Evolutionary conservation across 139 green algal species (phyloP).

Genomic region (Edaphochlamys debaryana): DNA sequence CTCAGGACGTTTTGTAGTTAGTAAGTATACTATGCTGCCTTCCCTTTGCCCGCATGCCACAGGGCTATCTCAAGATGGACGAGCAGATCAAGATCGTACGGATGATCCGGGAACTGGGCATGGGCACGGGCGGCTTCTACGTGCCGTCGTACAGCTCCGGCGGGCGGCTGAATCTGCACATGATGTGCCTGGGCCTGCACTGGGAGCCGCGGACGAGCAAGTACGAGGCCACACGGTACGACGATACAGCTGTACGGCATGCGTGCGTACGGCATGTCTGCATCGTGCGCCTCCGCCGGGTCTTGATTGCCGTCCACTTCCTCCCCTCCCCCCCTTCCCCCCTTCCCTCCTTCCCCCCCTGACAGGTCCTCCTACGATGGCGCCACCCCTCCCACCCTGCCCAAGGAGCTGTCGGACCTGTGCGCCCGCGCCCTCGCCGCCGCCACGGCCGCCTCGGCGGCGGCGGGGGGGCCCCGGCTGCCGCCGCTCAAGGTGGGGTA

Average conservation of each 20-base stretch:
- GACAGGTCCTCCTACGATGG: slow-evolving; percentile 59
- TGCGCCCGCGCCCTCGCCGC: slow-evolving; percentile 5
- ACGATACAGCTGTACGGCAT: not conserved
- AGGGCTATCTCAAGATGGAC: slow-evolving; percentile 57
- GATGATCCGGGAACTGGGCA: slow-evolving; percentile 52
- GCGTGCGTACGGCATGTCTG: not conserved
- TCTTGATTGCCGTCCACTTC: too few relatives aligned
- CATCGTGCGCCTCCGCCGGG: not conserved
- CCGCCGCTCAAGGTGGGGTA: not conserved
- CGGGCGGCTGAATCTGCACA: slow-evolving; percentile 56
- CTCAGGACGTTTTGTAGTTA: too few relatives aligned
- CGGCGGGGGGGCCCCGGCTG: not conserved
- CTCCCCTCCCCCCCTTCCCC: too few relatives aligned
- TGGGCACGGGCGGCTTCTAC: slow-evolving; percentile 74
- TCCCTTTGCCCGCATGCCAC: too few relatives aligned
- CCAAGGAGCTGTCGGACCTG: slow-evolving; percentile 37
- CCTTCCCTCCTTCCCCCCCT: too few relatives aligned
- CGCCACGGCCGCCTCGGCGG: not conserved
- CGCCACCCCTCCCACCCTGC: slow-evolving; percentile 58
- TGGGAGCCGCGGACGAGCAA: slow-evolving; percentile 56
- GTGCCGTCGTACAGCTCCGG: slow-evolving; percentile 57
- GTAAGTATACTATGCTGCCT: too few relatives aligned
- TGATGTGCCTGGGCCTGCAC: slow-evolving; percentile 74
- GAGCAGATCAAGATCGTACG: slow-evolving; percentile 60
- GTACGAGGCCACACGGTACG: slow-evolving; percentile 46